These are phyloP conservation scores for Pittosporum tobira DNA, from an alignment of 129 eudicot species.

Conservation along the genomic window DNA sequence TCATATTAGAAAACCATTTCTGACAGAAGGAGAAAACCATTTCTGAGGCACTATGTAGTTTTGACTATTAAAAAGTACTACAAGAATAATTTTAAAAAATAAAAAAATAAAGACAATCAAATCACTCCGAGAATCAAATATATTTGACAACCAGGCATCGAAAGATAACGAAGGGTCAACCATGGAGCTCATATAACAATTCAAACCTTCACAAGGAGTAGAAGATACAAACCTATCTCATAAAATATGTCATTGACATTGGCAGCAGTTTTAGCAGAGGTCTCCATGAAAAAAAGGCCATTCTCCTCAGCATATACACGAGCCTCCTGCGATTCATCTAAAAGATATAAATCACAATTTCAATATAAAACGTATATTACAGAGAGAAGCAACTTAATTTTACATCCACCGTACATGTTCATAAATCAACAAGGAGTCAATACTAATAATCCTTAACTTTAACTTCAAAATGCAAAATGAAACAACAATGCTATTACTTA, in stretches of 20 bases:
- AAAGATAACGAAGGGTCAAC: background rate
- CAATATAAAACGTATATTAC: background rate
- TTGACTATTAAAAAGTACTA: too few species aligned
- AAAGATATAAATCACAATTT: background rate
- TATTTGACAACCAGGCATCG: too few species aligned
- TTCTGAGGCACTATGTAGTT: background rate
- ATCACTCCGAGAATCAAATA: background rate
- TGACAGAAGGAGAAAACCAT: too few species aligned
- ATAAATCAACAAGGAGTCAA: background rate
- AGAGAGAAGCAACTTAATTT: too few species aligned
- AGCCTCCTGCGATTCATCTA: conserved; percentile 58
- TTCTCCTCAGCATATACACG: conserved; percentile 81
- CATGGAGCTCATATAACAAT: background rate
- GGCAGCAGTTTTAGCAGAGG: conserved; percentile 91
- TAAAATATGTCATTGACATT: conserved; percentile 83
- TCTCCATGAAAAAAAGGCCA: conserved; percentile 85
- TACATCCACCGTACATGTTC: background rate
- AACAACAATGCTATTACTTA: conserved; percentile 25
- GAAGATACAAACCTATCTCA: conserved; percentile 60
- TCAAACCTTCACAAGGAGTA: background rate
- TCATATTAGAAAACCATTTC: too few species aligned
- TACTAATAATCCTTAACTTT: background rate
- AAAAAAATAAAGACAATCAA: background rate
- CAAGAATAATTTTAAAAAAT: too few species aligned
- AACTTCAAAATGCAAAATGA: conserved; percentile 1